Conservation (phyloP, 1,284 basidiomycete genomes). For the Tetrapyrgos nigripes region DNA sequence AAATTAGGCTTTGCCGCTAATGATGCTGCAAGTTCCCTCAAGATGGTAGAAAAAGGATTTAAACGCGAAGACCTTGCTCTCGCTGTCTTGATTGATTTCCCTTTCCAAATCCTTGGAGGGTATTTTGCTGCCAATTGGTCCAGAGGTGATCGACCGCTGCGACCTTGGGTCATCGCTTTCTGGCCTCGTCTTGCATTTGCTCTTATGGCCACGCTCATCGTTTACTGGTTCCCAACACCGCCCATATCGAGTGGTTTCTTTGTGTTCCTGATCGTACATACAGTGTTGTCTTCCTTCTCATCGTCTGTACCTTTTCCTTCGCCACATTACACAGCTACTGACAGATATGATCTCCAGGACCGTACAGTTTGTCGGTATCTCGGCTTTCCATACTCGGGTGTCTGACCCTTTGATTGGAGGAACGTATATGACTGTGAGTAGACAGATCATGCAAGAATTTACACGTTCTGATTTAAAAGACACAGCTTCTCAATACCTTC, state of each 20-base stretch:
- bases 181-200: constrained; percentile 86
- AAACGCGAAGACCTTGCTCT: constrained; percentile 95
- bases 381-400: constrained; percentile 97
- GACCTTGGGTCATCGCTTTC: constrained; percentile 92
- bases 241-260: constrained; percentile 86
- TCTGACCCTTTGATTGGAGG: constrained; percentile 98
- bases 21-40: constrained; percentile 91
- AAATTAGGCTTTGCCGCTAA: constrained; percentile 98
- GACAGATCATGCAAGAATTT: background rate
- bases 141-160: constrained; percentile 74
- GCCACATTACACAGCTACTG: background rate
- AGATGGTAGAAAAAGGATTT: constrained; percentile 97
- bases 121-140: constrained; percentile 98
- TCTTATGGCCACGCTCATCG: constrained; percentile 78
- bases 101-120: constrained; percentile 95
- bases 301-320: constrained; percentile 57
- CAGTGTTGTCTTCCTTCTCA: constrained; percentile 86
- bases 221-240: constrained; percentile 84
- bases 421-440: constrained; percentile 93
- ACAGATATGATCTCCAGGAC: constrained; percentile 60
- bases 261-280: constrained; percentile 78
- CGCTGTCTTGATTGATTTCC: constrained; percentile 96
- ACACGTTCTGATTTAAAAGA: constrained; percentile 12
- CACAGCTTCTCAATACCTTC: constrained; percentile 92
- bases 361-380: constrained; percentile 97